Evolutionary conservation across 1,139 yeast genomes (phyloP).

Genomic region (Zhuliangozyma blackwelliae): DNA sequence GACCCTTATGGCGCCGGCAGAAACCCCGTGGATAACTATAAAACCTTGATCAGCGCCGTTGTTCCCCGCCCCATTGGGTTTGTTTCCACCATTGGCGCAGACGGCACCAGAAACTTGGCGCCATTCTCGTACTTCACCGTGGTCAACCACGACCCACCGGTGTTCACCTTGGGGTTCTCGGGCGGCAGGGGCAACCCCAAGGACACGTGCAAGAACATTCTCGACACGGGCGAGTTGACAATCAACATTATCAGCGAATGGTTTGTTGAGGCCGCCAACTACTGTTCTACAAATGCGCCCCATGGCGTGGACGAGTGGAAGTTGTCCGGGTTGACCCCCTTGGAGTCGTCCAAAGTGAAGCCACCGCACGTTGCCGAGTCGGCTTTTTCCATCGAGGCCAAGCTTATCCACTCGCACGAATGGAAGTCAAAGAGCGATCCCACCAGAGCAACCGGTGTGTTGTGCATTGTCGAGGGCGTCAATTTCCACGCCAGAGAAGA

Average conservation of each 20-base stretch:
- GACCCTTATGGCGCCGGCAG: slow-evolving; percentile 49
- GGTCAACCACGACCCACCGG: slow-evolving; percentile 54
- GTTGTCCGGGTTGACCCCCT: slow-evolving; percentile 50
- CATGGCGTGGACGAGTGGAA: slow-evolving; percentile 51
- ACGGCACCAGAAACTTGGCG: slow-evolving; percentile 49
- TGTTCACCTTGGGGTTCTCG: slow-evolving; percentile 48
- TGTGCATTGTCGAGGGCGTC: slow-evolving; percentile 51
- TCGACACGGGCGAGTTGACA: slow-evolving; percentile 53
- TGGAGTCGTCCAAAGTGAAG: slow-evolving; percentile 39
- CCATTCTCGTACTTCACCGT: slow-evolving; percentile 56
- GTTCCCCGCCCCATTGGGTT: slow-evolving; percentile 62
- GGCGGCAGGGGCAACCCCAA: slow-evolving; percentile 36
- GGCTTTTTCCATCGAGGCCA: slow-evolving; percentile 57
- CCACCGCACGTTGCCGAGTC: slow-evolving; percentile 60
- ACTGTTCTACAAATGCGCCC: slow-evolving; percentile 46
- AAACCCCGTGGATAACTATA: slow-evolving; percentile 43
- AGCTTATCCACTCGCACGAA: slow-evolving; percentile 39
- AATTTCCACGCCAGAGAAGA: slow-evolving; percentile 57
- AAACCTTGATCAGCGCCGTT: slow-evolving; percentile 44
- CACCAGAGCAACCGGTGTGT: slow-evolving; percentile 33
- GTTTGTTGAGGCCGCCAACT: slow-evolving; percentile 63
- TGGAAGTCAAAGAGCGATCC: slow-evolving; percentile 42
- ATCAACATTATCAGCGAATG: slow-evolving; percentile 59
- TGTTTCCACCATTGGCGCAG: slow-evolving; percentile 40
- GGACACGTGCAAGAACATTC: slow-evolving; percentile 47